Evolutionary conservation across 495 filamentous ascomycete genomes (phyloP).

Genomic region (Pyronema omphalodes): DNA sequence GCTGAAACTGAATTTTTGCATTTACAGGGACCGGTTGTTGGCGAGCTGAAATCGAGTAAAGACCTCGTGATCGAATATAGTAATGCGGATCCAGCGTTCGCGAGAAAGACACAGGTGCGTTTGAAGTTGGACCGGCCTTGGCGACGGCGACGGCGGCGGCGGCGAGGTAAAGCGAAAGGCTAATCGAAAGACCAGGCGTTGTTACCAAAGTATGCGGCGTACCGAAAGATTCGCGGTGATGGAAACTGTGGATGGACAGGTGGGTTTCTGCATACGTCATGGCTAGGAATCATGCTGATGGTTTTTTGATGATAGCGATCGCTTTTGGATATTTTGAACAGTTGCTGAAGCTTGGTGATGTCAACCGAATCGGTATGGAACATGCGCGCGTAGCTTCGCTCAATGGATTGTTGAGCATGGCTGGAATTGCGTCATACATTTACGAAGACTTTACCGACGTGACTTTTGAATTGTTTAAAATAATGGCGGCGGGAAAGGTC

Average conservation of each 20-base stretch:
- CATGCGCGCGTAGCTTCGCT: conserved; percentile 50
- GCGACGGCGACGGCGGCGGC: neutral
- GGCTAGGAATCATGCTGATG: conserved; percentile 12
- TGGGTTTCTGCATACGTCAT: conserved; percentile 29
- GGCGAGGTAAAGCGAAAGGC: neutral
- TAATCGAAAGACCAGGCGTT: conserved; percentile 39
- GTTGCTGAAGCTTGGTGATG: conserved; percentile 47
- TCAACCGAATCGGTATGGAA: conserved; percentile 46
- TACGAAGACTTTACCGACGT: conserved; percentile 74
- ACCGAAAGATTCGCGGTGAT: conserved; percentile 75
- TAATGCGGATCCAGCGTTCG: conserved; percentile 68
- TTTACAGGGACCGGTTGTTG: conserved; percentile 62
- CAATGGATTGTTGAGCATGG: conserved; percentile 48
- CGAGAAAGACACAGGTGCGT: conserved; percentile 64
- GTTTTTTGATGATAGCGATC: conserved; percentile 40
- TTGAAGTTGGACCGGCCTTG: neutral
- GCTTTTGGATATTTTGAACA: conserved; percentile 86
- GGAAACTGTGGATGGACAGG: conserved; percentile 97
- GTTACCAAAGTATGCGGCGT: conserved; percentile 67
- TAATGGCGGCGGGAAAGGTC: neutral
- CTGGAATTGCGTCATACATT: conserved; percentile 45
- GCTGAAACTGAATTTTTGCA: conserved; percentile 17
- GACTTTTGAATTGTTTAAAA: conserved; percentile 43
- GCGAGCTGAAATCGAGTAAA: conserved; percentile 55
- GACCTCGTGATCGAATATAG: conserved; percentile 75